phyloP scores from a whole-genome alignment of 164 flowering plant species.

The Vitis labrusca region DNA sequence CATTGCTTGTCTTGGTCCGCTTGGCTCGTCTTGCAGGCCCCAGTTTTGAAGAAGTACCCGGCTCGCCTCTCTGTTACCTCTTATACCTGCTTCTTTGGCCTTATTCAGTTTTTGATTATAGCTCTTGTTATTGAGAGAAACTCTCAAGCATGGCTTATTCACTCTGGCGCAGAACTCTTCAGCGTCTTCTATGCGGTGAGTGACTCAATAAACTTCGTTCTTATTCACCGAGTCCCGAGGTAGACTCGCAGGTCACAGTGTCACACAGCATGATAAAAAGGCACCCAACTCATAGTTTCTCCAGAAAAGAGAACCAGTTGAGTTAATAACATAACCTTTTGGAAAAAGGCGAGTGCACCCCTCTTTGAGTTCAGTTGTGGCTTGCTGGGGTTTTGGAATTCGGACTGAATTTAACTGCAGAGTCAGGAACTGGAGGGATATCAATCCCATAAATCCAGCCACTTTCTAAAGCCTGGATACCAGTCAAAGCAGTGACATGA shows the following conservation, averaged over 20 bases:
- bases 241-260: no score
- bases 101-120: slow-evolving; percentile 77
- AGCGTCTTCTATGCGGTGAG: slow-evolving; percentile 91
- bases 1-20: slow-evolving; percentile 98
- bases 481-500: not conserved
- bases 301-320: not conserved
- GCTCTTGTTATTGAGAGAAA: slow-evolving; percentile 71
- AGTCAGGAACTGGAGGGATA: no score
- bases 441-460: no score
- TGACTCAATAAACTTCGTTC: not conserved
- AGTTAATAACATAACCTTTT: not conserved
- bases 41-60: slow-evolving; percentile 92
- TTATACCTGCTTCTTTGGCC: slow-evolving; percentile 91
- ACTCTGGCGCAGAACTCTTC: slow-evolving; percentile 80
- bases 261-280: no score
- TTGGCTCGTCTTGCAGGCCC: slow-evolving; percentile 95
- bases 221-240: not conserved
- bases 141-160: slow-evolving; percentile 72
- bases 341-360: no score
- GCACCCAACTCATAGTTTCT: no score
- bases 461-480: no score
- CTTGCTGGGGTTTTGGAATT: no score
- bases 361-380: no score
- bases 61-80: slow-evolving; percentile 95
- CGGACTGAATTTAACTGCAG: no score